phyloP scores from a whole-genome alignment of 2,329 filamentous ascomycete genomes.

The Hyphodiscus sp. region DNA sequence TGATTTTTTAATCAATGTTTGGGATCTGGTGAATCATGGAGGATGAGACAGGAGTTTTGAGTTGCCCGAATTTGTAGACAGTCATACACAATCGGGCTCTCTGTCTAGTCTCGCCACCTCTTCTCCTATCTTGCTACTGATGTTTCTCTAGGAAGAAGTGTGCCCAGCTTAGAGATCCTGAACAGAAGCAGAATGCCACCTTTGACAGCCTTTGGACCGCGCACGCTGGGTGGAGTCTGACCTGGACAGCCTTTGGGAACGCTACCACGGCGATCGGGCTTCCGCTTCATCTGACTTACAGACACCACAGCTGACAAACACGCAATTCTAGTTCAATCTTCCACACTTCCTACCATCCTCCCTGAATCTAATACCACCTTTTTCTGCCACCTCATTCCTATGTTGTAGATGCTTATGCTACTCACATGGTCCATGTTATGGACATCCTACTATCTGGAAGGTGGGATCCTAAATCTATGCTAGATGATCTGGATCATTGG shows the following conservation, averaged over 20 bases:
- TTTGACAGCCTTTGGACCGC: slow-evolving; percentile 24
- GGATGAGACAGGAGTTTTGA: too few relatives aligned
- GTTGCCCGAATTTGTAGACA: too few relatives aligned
- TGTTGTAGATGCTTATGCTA: slow-evolving; percentile 41
- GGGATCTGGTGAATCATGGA: too few relatives aligned
- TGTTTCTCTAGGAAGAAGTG: too few relatives aligned
- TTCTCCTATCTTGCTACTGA: too few relatives aligned
- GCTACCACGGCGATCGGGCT: slow-evolving; percentile 19
- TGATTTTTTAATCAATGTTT: too few relatives aligned
- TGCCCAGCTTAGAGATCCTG: too few relatives aligned
- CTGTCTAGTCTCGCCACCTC: too few relatives aligned
- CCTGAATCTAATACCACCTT: background rate
- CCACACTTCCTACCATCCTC: slow-evolving; percentile 7
- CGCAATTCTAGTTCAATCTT: slow-evolving; percentile 2
- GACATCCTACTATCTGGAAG: slow-evolving; percentile 43
- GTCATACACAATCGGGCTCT: too few relatives aligned
- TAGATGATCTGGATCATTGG: slow-evolving; percentile 44
- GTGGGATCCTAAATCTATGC: slow-evolving; percentile 43
- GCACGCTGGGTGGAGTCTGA: background rate
- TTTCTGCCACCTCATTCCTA: slow-evolving; percentile 26
- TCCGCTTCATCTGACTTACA: background rate
- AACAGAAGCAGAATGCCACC: slow-evolving; percentile 38
- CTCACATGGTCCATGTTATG: slow-evolving; percentile 41
- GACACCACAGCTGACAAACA: background rate
- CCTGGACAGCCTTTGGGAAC: background rate